Percentiles rank a stretch among this genome's conserved stretches.
These are phyloP conservation scores for Diplogelasinospora grovesii DNA, from an alignment of 495 filamentous ascomycete species.

Conservation along the genomic window DNA sequence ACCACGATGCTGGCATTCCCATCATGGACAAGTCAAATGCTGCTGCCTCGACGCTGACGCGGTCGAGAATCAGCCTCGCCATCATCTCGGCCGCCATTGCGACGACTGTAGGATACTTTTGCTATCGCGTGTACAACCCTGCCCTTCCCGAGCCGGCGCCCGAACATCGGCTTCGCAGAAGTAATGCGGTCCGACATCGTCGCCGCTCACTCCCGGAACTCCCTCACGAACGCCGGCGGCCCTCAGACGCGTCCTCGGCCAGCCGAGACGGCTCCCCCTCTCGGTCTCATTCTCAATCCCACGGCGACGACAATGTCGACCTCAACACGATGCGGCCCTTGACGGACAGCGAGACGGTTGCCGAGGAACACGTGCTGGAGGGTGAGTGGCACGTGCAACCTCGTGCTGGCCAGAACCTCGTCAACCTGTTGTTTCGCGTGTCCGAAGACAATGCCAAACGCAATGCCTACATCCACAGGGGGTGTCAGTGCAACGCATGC, in stretches of 20 bases:
- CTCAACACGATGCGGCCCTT: constrained; percentile 27
- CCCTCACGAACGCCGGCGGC: constrained; percentile 11
- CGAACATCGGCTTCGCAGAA: constrained; percentile 43
- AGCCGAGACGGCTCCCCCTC: too few relatives aligned
- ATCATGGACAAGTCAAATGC: constrained; percentile 31
- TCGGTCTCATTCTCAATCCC: constrained; percentile 34
- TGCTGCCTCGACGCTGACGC: constrained; percentile 37
- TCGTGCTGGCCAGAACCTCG: constrained; percentile 65
- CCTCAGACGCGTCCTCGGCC: constrained; percentile 23
- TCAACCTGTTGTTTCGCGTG: constrained; percentile 69
- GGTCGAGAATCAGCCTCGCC: constrained; percentile 33
- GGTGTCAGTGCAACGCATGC: constrained; percentile 88
- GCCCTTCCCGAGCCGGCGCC: constrained; percentile 16
- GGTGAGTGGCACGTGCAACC: constrained; percentile 49
- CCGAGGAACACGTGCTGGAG: constrained; percentile 52
- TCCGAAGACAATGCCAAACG: constrained; percentile 73
- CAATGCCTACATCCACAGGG: constrained; percentile 88
- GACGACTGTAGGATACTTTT: constrained; percentile 32
- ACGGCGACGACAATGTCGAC: constrained; percentile 34
- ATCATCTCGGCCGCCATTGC: constrained; percentile 29
- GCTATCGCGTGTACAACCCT: constrained; percentile 28
- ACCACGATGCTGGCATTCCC: constrained; percentile 17
- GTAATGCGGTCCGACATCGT: constrained; percentile 51
- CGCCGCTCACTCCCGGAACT: constrained; percentile 24
- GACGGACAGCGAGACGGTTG: constrained; percentile 49